Percentiles rank a stretch among this genome's conserved stretches.
These are phyloP conservation scores for Nemania diffusa DNA, from an alignment of 2,329 filamentous ascomycete species.

Conservation along the genomic window DNA sequence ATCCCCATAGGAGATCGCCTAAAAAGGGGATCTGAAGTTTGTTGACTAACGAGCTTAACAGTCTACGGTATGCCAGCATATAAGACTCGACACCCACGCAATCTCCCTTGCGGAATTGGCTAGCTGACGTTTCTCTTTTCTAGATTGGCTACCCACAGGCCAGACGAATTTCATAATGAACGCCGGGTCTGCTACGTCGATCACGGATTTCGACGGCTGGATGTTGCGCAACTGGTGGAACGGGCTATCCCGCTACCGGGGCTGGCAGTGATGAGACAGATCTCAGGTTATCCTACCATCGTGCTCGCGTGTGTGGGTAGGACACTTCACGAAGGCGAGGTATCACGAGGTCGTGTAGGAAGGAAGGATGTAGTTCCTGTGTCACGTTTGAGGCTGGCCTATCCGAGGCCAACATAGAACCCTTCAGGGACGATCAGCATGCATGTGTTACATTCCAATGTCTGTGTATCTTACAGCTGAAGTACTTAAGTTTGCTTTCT, in stretches of 20 bases:
- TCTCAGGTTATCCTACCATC: not conserved
- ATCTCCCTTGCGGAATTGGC: not conserved
- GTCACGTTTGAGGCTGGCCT: not conserved
- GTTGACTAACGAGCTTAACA: slow-evolving; percentile 6
- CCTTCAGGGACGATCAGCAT: not conserved
- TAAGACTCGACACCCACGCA: not conserved
- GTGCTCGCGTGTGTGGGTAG: not conserved
- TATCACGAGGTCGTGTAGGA: not conserved
- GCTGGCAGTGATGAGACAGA: slow-evolving; percentile 18
- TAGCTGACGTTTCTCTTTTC: slow-evolving; percentile 14
- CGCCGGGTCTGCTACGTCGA: slow-evolving; percentile 9
- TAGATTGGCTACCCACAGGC: slow-evolving; percentile 19
- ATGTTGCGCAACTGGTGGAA: slow-evolving; percentile 29
- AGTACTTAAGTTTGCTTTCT: not conserved
- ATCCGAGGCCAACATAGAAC: not conserved
- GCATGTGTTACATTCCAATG: not conserved
- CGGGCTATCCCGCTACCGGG: slow-evolving; percentile 15
- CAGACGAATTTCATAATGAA: slow-evolving; percentile 25
- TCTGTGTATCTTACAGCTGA: not conserved
- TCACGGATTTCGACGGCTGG: slow-evolving; percentile 27
- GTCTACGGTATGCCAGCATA: slow-evolving; percentile 15
- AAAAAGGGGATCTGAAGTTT: not conserved
- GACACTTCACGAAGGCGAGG: not conserved
- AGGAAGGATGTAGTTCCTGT: not conserved
- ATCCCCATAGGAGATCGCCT: not conserved